These are phyloP conservation scores for Aureobasidium uvarum DNA, from an alignment of 2,329 filamentous ascomycete genomes.

Conservation along the genomic window DNA sequence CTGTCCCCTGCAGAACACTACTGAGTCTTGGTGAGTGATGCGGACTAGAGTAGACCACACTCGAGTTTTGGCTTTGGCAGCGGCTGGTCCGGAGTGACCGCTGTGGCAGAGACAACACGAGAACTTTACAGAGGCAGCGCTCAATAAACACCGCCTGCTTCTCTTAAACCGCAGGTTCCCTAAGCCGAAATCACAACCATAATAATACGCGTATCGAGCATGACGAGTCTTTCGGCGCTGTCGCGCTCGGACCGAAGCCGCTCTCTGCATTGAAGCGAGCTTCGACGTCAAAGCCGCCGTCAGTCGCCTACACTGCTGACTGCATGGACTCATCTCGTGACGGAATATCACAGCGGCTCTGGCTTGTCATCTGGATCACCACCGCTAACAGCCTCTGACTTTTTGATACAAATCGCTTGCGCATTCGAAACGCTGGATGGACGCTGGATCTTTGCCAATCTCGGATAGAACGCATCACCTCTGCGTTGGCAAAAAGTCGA, in stretches of 20 bases:
- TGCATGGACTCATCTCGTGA: neutral
- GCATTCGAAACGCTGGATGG: neutral
- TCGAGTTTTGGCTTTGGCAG: neutral
- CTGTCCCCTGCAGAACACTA: neutral
- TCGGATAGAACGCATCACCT: neutral
- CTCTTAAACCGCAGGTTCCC: neutral
- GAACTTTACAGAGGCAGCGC: neutral
- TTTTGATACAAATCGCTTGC: conserved; percentile 3
- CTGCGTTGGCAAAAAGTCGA: neutral
- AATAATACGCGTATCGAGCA: neutral
- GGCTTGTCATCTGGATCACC: neutral
- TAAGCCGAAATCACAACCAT: neutral
- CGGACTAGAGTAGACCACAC: neutral
- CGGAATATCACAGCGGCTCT: neutral
- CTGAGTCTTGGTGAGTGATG: neutral
- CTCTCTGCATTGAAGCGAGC: neutral
- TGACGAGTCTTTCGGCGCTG: neutral
- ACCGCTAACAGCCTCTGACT: neutral
- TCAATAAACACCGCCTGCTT: neutral
- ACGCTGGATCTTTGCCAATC: neutral
- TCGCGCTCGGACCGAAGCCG: conserved; percentile 1
- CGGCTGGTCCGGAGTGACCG: neutral
- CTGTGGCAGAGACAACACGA: neutral
- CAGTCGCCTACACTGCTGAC: conserved; percentile 5
- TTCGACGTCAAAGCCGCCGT: conserved; percentile 2